Evolutionary conservation across 768 basidiomycete species (phyloP).

Genomic region (Pholiota molesta): DNA sequence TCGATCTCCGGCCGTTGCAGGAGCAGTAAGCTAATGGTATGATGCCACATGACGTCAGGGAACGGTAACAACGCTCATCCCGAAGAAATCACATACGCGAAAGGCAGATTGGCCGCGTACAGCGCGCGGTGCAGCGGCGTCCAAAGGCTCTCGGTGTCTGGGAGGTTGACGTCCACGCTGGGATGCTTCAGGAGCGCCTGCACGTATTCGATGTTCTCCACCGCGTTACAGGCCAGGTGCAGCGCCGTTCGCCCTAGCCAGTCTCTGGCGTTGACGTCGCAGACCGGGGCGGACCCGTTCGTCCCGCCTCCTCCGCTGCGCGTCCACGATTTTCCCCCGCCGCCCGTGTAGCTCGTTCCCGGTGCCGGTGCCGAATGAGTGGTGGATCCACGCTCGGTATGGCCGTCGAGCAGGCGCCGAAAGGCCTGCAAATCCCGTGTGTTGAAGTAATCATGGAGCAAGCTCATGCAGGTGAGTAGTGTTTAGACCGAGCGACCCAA

Average conservation of each 20-base stretch:
- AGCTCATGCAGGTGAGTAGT: slow-evolving; percentile 62
- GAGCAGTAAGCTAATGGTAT: slow-evolving; percentile 66
- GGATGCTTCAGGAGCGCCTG: slow-evolving; percentile 77
- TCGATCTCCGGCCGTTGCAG: slow-evolving; percentile 78
- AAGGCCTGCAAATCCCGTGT: slow-evolving; percentile 76
- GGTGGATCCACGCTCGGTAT: slow-evolving; percentile 38
- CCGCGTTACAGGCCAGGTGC: slow-evolving; percentile 75
- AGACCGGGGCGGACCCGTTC: slow-evolving; percentile 25
- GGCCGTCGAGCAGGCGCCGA: slow-evolving; percentile 67
- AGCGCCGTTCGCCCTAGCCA: slow-evolving; percentile 75
- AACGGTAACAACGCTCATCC: neutral
- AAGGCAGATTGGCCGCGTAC: slow-evolving; percentile 76
- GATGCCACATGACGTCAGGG: slow-evolving; percentile 24
- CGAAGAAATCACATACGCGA: slow-evolving; percentile 50
- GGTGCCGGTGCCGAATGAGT: slow-evolving; percentile 21
- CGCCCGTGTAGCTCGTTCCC: slow-evolving; percentile 28
- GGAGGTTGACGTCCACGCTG: slow-evolving; percentile 74
- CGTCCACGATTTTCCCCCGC: slow-evolving; percentile 64
- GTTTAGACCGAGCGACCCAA: slow-evolving; percentile 37
- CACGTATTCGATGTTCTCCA: slow-evolving; percentile 77
- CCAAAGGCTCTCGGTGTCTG: slow-evolving; percentile 87
- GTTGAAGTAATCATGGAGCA: slow-evolving; percentile 77
- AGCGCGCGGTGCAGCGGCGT: slow-evolving; percentile 88
- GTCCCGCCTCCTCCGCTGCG: slow-evolving; percentile 44
- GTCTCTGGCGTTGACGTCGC: slow-evolving; percentile 76